Evolutionary conservation across 345 rosid genomes (phyloP), one percentile per base, ranked within the genome.

Genomic region (Carallia pectinifolia): DNA sequence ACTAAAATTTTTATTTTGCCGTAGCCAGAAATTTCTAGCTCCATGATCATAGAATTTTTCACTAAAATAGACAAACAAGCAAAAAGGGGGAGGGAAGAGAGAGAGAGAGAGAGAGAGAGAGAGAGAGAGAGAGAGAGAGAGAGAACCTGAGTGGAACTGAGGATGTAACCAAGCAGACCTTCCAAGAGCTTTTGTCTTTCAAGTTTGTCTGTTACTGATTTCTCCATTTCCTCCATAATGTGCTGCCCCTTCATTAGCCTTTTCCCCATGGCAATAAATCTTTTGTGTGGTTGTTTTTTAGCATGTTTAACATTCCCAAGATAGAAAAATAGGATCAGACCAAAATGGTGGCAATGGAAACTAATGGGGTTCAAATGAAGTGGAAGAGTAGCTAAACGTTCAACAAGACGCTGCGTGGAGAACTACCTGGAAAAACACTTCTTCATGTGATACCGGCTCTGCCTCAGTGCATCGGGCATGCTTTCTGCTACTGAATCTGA

Each of bases 381-480:
- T 53, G 36, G 16, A 27, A 8, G 2, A 48, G 3, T 4, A 61
- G 30, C 39, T 23, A 34, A 30, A 58, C 9, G 12, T 37, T 16
- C n/a, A 12, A 16, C 0, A 55, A 16, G 8, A 33, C 12, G 15
- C 55, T 55, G 9, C 10, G 1, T 55, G 33, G 8, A 15, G 23
- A 68, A 9, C 8, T 59, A 93, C 97, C 90, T 87, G 64, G 92
- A 73, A 64, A 95, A 88, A 76, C 97, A 92, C 82, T 62, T 88
- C 82, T 89, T 90, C 92, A 86, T 89, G 52, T 90, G 84, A 74
- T 83, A 89, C 47, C 85, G 83, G 76, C 96, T 88, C 77, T 90
- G 85, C 83, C 65, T 87, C 75, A 90, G 65, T 9, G 99, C 99
- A 64, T 84, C 96, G 6, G 99, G 97, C 97, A 95, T 89, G 81